A percentile compares a stretch with the other conserved stretches of the same genome.
phyloP scores from a whole-genome alignment of 768 basidiomycete genomes.

The Pluteus cervinus region DNA sequence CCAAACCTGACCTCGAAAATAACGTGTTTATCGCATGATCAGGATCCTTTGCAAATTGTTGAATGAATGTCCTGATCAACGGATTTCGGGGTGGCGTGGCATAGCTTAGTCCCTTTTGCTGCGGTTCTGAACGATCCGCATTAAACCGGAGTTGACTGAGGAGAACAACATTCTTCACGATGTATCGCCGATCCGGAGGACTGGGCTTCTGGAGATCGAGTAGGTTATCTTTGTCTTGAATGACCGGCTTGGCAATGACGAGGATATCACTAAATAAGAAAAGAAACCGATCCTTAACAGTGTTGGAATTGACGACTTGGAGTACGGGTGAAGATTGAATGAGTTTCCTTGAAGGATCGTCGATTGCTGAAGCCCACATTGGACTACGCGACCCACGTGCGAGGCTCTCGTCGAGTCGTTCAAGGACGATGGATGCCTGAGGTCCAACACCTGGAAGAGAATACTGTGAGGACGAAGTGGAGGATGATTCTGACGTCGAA shows the following conservation, averaged over 20 bases:
- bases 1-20: constrained; percentile 51
- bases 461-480: constrained; percentile 65
- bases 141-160: constrained; percentile 64
- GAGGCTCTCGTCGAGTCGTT: constrained; percentile 68
- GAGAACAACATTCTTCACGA: constrained; percentile 86
- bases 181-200: constrained; percentile 71
- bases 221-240: constrained; percentile 59
- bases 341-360: constrained; percentile 83
- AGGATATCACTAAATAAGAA: constrained; percentile 97
- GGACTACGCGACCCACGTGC: constrained; percentile 53
- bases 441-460: constrained; percentile 35
- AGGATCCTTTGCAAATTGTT: constrained; percentile 77
- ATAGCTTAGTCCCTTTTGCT: constrained; percentile 32
- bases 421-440: constrained; percentile 53
- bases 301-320: constrained; percentile 91
- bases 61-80: constrained; percentile 64
- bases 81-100: constrained; percentile 47
- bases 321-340: constrained; percentile 81
- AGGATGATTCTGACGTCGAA: constrained; percentile 69
- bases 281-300: constrained; percentile 91
- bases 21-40: constrained; percentile 71
- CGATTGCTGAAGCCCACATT: constrained; percentile 60
- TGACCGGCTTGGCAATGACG: constrained; percentile 86
- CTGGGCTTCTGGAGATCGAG: constrained; percentile 46
- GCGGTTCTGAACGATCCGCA: constrained; percentile 63